Evolutionary conservation across 1,139 yeast genomes (phyloP).

Genomic region (Pichia sp.): DNA sequence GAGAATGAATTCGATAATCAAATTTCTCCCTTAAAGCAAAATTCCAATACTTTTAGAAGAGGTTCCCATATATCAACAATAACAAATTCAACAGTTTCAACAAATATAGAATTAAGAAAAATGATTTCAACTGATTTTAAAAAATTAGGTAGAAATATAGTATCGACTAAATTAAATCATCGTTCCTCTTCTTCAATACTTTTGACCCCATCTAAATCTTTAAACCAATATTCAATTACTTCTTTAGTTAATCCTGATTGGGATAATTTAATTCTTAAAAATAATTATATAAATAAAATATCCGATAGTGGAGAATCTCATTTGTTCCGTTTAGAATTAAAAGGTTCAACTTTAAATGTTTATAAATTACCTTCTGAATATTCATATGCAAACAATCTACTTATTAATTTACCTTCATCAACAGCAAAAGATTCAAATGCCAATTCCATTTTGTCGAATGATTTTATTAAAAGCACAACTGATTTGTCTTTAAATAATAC

Average conservation of each 20-base stretch:
- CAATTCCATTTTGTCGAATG: conserved; percentile 6
- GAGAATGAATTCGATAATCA: not conserved
- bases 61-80: not conserved
- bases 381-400: conserved; percentile 40
- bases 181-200: not conserved
- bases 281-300: conserved; percentile 43
- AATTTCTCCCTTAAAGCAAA: not conserved
- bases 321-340: conserved; percentile 55
- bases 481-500: not conserved
- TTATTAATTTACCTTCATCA: not conserved
- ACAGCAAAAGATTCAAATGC: not conserved
- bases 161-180: not conserved
- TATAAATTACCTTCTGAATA: conserved; percentile 48
- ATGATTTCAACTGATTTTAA: conserved; percentile 4
- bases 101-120: conserved; percentile 2
- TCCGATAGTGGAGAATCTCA: conserved; percentile 37
- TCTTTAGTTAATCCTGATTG: conserved; percentile 25
- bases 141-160: conserved; percentile 3
- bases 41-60: not conserved
- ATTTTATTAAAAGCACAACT: conserved; percentile 10
- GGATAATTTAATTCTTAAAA: conserved; percentile 35
- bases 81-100: not conserved
- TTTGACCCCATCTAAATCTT: not conserved
- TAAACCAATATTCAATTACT: not conserved
- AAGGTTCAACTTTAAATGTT: conserved; percentile 53